phyloP scores from a whole-genome alignment of 495 filamentous ascomycete genomes.

The Tuber brumale region DNA sequence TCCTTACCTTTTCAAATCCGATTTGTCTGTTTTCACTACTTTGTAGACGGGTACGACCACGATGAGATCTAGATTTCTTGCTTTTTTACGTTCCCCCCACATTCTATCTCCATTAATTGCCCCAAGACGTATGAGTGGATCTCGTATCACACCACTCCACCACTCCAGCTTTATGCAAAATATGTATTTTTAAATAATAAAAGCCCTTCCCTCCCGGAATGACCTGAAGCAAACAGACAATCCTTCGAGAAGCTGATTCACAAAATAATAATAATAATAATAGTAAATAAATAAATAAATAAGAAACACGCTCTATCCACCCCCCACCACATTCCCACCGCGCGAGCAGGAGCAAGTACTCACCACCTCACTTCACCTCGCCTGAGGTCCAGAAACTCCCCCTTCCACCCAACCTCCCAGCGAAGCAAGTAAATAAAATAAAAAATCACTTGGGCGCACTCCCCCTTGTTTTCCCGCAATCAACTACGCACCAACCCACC shows the following conservation, averaged over 20 bases:
- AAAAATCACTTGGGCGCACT: neutral
- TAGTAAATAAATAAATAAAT: too few relatives aligned
- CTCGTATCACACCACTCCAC: neutral
- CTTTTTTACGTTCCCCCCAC: neutral
- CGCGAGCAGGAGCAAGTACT: neutral
- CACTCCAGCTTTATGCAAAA: neutral
- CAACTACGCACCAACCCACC: neutral
- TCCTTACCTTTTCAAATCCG: neutral
- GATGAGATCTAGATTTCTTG: neutral
- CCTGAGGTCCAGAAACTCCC: neutral
- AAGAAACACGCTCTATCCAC: neutral
- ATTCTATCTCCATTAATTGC: neutral
- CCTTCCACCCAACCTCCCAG: neutral
- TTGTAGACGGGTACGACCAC: slow-evolving; percentile 8
- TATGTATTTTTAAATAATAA: slow-evolving; percentile 5
- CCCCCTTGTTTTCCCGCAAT: neutral
- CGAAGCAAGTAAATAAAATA: neutral
- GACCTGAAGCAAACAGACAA: neutral
- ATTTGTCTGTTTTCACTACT: neutral
- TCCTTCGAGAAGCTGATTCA: neutral
- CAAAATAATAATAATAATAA: neutral
- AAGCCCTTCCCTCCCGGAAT: neutral
- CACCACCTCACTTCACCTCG: neutral
- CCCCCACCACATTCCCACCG: neutral
- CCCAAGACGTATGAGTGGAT: neutral